Base-by-base conservation (phyloP, 352 stramenopile genomes). In the Phytophthora pini region DNA sequence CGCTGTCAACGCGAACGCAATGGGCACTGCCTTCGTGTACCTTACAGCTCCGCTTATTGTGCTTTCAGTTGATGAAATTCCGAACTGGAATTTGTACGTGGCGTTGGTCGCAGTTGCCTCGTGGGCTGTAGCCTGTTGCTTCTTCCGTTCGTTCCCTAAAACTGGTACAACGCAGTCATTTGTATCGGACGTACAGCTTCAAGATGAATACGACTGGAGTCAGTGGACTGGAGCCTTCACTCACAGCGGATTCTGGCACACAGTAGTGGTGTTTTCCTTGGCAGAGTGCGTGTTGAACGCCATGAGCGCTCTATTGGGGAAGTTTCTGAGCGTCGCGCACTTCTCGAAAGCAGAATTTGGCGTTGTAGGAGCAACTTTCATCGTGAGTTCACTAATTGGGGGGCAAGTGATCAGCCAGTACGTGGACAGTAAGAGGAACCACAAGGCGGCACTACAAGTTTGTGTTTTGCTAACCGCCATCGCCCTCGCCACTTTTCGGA, bases 271-370 rank as follows among this genome's bases (percentile, higher is more conserved):
- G 0, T 90, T 92, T 50, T 84, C 79, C 4, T 41, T 92, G 20
- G 80, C 83, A n/a, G 83, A 92, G 57, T 89, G 76, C 47, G 60
- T 92, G 15, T 50, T 89, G 22, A 92, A 92, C 61, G 76, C 79
- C 20, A 84, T 92, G 60, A 87, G 79, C 22, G 75, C 83, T 31
- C 55, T 92, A 27, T 54, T 92, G 17, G 82, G 77, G 40, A 88
- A 92, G 58, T 86, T 92, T 58, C 57, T 90, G 3, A 70, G 67
- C 15, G 65, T 70, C 0, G 78, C 82, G 3, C 65, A 74, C 11
- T 90, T 90, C 60, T 72, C 73, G 27, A 88, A 90, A 63, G 45
- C 74, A 0, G 55, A 90, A 51, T 75, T 89, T 56, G 83, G 83
- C 0, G 24, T 86, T 38, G 87, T 92, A n/a, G 83, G 83, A 12